Evolutionary conservation across 257 asterid species (phyloP).

Genomic region (Petunia secreta): DNA sequence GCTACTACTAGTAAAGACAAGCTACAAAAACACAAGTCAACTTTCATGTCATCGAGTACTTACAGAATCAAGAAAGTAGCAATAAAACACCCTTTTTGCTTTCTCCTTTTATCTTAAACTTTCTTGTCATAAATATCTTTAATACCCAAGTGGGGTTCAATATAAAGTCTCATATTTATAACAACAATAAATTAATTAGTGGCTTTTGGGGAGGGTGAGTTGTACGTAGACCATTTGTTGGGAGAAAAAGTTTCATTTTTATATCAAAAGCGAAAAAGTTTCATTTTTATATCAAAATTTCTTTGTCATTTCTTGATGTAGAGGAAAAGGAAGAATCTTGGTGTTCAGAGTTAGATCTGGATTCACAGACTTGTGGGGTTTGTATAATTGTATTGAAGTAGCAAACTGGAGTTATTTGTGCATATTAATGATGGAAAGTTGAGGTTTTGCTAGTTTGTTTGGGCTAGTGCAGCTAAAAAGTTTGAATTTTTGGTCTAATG

Average conservation of each 20-base stretch:
- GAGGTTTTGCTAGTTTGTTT: slow-evolving; percentile 34
- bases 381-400: slow-evolving; percentile 4
- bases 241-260: background rate
- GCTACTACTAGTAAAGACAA: slow-evolving; percentile 19
- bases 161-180: background rate
- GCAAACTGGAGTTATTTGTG: slow-evolving; percentile 20
- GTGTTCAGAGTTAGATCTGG: slow-evolving; percentile 60
- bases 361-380: slow-evolving; percentile 27
- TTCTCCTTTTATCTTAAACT: background rate
- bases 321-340: slow-evolving; percentile 30
- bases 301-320: background rate
- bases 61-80: slow-evolving; percentile 20
- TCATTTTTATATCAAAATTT: background rate
- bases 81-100: background rate
- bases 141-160: slow-evolving; percentile 17
- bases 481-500: slow-evolving; percentile 44
- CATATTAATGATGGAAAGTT: slow-evolving; percentile 34
- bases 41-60: slow-evolving; percentile 22
- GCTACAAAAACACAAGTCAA: slow-evolving; percentile 49
- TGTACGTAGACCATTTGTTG: background rate
- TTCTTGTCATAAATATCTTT: background rate
- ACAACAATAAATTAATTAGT: background rate
- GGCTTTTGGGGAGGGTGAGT: background rate
- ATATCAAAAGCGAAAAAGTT: background rate
- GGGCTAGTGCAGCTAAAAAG: slow-evolving; percentile 25